phyloP scores from a whole-genome alignment of 345 rosid genomes.

The Salix caprea region DNA sequence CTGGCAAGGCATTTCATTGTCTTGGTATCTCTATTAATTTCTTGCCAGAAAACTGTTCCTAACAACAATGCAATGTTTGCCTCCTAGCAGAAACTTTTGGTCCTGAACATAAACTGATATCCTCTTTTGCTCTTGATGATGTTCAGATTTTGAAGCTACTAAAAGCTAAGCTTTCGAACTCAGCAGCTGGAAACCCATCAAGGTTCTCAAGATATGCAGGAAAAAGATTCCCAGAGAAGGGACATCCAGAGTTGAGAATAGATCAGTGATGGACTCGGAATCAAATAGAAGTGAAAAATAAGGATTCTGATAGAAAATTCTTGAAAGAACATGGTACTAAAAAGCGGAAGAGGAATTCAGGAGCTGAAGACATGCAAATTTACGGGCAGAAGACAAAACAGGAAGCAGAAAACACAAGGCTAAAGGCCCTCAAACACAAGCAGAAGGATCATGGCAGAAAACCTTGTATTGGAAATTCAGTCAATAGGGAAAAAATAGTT shows the following conservation, averaged over 20 bases:
- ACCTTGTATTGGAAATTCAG: constrained; percentile 16
- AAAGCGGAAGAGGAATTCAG: constrained; percentile 35
- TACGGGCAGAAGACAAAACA: constrained; percentile 17
- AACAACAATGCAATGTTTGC: constrained; percentile 2
- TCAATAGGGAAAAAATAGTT: constrained; percentile 18
- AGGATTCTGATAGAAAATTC: constrained; percentile 12
- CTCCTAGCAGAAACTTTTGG: constrained; percentile 70
- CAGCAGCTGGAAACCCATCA: constrained; percentile 34
- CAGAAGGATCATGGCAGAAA: constrained; percentile 19
- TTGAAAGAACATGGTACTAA: constrained; percentile 20
- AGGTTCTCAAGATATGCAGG: constrained; percentile 22
- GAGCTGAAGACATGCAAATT: constrained; percentile 22
- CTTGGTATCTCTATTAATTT: background rate
- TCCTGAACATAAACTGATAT: constrained; percentile 68
- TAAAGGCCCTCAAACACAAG: constrained; percentile 24
- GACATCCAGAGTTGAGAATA: constrained; percentile 35
- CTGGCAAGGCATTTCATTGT: constrained; percentile 41
- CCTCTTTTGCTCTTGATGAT: constrained; percentile 81
- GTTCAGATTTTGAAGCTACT: constrained; percentile 68
- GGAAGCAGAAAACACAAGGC: constrained; percentile 13
- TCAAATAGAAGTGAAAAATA: constrained; percentile 14
- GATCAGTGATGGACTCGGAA: constrained; percentile 18
- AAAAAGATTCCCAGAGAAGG: constrained; percentile 32
- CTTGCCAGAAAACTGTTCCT: background rate
- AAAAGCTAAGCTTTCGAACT: constrained; percentile 38